Evolutionary conservation across 208 protist genomes (phyloP).

Genomic region (Acanthamoeba royreba): DNA sequence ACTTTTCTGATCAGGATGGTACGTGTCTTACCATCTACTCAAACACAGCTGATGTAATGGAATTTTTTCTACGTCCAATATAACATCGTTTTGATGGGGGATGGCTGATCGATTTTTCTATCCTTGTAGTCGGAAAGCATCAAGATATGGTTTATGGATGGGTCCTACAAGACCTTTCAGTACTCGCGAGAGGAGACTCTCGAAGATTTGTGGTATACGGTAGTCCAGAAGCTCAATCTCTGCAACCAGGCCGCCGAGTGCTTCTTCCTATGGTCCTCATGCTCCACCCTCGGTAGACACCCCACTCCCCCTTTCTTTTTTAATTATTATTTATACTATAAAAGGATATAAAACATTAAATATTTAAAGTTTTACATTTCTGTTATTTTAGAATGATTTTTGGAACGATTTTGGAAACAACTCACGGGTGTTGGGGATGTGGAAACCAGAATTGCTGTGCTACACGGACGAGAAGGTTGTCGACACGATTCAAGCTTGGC

Average conservation of each 20-base stretch:
- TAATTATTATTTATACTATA: not conserved
- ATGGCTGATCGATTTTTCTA: not conserved
- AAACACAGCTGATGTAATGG: not conserved
- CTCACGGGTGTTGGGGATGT: not conserved
- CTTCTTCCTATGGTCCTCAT: conserved; percentile 47
- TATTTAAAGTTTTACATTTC: not conserved
- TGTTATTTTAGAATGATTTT: not conserved
- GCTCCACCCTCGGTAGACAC: not conserved
- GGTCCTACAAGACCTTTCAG: conserved; percentile 14
- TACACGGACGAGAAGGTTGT: conserved; percentile 28
- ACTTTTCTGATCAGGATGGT: not conserved
- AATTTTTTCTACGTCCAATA: no score
- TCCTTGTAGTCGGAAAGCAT: not conserved
- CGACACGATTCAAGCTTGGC: not conserved
- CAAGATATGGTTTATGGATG: conserved; percentile 49
- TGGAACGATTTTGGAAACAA: no score
- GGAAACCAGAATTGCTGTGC: conserved; percentile 4
- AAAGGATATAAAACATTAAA: not conserved
- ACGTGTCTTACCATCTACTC: not conserved
- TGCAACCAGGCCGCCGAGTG: conserved; percentile 39
- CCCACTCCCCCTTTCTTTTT: not conserved
- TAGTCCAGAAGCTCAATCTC: conserved; percentile 37
- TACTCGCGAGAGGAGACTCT: not conserved
- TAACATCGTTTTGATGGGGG: not conserved
- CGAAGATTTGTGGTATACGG: conserved; percentile 20